phyloP scores from a whole-genome alignment of 1,284 basidiomycete species.

The Cutaneotrichosporon dermatis region DNA sequence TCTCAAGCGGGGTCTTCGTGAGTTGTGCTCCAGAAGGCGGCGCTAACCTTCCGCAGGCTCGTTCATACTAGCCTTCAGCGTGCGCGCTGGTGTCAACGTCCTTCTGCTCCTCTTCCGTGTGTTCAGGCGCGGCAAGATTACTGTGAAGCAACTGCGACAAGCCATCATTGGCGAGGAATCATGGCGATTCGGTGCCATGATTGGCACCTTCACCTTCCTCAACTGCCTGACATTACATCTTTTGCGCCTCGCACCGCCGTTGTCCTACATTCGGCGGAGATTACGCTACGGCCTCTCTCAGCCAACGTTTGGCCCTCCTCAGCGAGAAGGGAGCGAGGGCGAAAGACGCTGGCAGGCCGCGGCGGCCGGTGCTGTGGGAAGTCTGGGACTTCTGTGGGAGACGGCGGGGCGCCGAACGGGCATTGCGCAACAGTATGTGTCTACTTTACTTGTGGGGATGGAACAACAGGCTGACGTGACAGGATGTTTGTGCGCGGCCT shows the following conservation, averaged over 20 bases:
- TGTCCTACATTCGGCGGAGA: conserved; percentile 50
- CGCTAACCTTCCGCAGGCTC: conserved; percentile 57
- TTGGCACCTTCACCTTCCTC: conserved; percentile 68
- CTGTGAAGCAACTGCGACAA: conserved; percentile 62
- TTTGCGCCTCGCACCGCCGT: conserved; percentile 68
- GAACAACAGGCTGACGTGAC: not conserved
- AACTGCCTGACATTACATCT: conserved; percentile 80
- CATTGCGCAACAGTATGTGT: conserved; percentile 71
- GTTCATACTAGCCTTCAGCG: conserved; percentile 67
- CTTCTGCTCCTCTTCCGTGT: conserved; percentile 63
- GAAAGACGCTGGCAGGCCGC: conserved; percentile 77
- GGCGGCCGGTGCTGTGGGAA: conserved; percentile 72
- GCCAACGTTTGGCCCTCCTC: conserved; percentile 43
- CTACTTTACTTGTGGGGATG: no score
- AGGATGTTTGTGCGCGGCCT: conserved; percentile 50
- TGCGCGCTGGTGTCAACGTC: conserved; percentile 74
- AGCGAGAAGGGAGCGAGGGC: conserved; percentile 55
- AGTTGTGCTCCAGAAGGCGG: conserved; percentile 45
- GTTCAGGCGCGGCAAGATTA: conserved; percentile 54
- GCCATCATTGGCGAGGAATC: conserved; percentile 77
- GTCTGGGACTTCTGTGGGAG: conserved; percentile 78
- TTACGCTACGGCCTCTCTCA: conserved; percentile 28
- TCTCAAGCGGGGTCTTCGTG: conserved; percentile 66
- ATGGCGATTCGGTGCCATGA: conserved; percentile 75
- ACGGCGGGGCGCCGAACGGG: conserved; percentile 62